Percentiles rank a stretch among this genome's conserved stretches.
These are phyloP conservation scores for Neospermospora avenae DNA, from an alignment of 2,329 filamentous ascomycete genomes.

Conservation along the genomic window DNA sequence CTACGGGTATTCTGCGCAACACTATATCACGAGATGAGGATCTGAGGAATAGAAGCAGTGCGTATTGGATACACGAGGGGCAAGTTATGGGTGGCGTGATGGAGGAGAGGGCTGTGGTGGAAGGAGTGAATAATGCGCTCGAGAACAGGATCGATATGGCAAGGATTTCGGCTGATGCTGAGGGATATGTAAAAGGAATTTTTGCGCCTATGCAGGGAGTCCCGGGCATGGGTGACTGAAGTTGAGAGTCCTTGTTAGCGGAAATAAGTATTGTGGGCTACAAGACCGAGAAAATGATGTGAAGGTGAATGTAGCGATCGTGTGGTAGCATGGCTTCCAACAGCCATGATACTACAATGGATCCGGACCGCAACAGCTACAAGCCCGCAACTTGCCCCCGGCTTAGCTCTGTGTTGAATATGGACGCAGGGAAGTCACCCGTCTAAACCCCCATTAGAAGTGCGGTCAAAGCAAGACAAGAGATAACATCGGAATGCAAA, in stretches of 20 bases:
- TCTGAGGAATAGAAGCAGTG: conserved; percentile 61
- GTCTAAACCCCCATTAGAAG: too few species aligned
- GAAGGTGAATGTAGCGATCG: background rate
- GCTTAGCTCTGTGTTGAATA: too few species aligned
- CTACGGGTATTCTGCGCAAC: conserved; percentile 74
- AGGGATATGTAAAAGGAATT: conserved; percentile 52
- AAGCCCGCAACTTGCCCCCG: too few species aligned
- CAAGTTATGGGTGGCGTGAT: conserved; percentile 69
- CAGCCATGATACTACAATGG: too few species aligned
- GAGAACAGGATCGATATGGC: conserved; percentile 60
- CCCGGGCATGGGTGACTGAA: background rate
- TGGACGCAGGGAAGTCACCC: too few species aligned
- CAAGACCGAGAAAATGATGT: background rate
- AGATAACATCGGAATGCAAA: too few species aligned
- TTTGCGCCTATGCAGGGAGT: conserved; percentile 19
- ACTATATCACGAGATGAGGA: conserved; percentile 70
- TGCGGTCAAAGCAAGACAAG: too few species aligned
- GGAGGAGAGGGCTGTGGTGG: conserved; percentile 73
- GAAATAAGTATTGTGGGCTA: background rate
- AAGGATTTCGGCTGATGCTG: conserved; percentile 60
- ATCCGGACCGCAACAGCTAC: too few species aligned
- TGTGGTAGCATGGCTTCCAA: too few species aligned
- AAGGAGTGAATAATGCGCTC: conserved; percentile 66
- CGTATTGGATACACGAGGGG: conserved; percentile 81
- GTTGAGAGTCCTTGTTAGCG: background rate